phyloP scores from a whole-genome alignment of 495 filamentous ascomycete species.

The Hypoxylon fuscum region DNA sequence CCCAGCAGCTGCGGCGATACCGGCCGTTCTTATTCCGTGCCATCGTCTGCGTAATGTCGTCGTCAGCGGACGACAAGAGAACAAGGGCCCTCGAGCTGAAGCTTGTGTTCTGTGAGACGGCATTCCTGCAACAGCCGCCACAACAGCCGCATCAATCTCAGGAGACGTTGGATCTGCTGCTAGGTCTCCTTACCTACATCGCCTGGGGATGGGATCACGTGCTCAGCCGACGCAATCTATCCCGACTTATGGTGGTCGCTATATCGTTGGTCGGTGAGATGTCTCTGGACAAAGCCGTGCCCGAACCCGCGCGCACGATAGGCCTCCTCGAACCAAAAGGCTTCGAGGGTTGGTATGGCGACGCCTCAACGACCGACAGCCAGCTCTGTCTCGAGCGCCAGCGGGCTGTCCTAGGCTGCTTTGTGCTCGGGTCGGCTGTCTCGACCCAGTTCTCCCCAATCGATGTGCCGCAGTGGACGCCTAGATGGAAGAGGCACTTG shows the following conservation, averaged over 20 bases:
- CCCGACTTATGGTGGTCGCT: constrained; percentile 52
- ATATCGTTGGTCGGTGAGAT: constrained; percentile 54
- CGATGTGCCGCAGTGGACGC: constrained; percentile 40
- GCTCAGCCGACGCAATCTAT: constrained; percentile 15
- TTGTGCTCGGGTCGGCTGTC: constrained; percentile 51
- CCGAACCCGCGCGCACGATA: constrained; percentile 31
- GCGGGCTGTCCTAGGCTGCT: constrained; percentile 56
- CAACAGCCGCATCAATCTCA: constrained; percentile 1
- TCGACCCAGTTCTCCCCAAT: constrained; percentile 39
- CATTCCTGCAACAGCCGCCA: constrained; percentile 43
- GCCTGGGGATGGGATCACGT: constrained; percentile 42
- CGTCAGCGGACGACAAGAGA: constrained; percentile 38
- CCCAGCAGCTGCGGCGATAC: constrained; percentile 49
- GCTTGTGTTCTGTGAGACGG: constrained; percentile 46
- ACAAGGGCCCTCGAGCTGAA: constrained; percentile 47
- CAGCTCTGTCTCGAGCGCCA: constrained; percentile 51
- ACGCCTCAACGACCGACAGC: background rate
- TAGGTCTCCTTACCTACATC: constrained; percentile 53
- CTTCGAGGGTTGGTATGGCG: constrained; percentile 12
- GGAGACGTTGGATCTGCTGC: constrained; percentile 55
- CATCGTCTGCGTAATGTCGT: constrained; percentile 52
- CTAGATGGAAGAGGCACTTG: constrained; percentile 45
- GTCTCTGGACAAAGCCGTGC: constrained; percentile 49
- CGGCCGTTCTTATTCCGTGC: constrained; percentile 57
- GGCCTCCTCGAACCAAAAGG: constrained; percentile 34